Base-by-base conservation (phyloP, 352 stramenopile genomes). In the Phytophthora sp. region DNA sequence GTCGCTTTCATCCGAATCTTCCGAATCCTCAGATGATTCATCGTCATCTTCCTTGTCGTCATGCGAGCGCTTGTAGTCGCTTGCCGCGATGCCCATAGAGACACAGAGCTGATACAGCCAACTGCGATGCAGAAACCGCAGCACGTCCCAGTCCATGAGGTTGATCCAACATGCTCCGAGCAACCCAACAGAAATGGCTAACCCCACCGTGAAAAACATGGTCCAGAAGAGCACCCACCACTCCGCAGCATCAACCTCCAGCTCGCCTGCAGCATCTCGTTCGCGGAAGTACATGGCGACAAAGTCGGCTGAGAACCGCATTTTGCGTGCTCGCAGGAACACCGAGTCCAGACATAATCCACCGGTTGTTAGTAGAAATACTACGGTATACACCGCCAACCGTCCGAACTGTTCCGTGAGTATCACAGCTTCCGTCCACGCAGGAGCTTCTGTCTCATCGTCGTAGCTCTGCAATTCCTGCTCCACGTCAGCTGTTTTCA, bases 271-370 rank as follows among this genome's bases (percentile, higher is more conserved):
- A 1, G 79, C 77, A 30, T 79, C 73, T 20, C 68, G 49, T 29
- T 85, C 79, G 23, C 76, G 79, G 33, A 84, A 59, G 24, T 76
- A 79, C 58, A 89, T 77, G 38, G 20, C 21, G 20, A 88, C 63
- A 50, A 89, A 84, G 30, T 79, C 74, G 15, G 47, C 57, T 9
- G 69, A 74, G 62, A 89, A 86, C 4, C 82, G 69, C 82, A 91
- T 82, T 47, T 76, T 72, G 1, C 82, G 79, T 52, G 76, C 80
- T 54, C 73, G 77, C 18, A 91, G 36, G 44, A 88, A 77, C 16
- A 89, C 66, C 23, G 74, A 68, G 60, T 90, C 77, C 18, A 69
- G 56, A 41, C 44, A 73, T 12, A 73, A 54, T 4, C 54, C 61
- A 24, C 63, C 45, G 21, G 49, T 54, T 16, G 76, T 66, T 16